Base-by-base conservation (phyloP, 2,329 filamentous ascomycete genomes). In the Hawksworthiomyces lignivorus region DNA sequence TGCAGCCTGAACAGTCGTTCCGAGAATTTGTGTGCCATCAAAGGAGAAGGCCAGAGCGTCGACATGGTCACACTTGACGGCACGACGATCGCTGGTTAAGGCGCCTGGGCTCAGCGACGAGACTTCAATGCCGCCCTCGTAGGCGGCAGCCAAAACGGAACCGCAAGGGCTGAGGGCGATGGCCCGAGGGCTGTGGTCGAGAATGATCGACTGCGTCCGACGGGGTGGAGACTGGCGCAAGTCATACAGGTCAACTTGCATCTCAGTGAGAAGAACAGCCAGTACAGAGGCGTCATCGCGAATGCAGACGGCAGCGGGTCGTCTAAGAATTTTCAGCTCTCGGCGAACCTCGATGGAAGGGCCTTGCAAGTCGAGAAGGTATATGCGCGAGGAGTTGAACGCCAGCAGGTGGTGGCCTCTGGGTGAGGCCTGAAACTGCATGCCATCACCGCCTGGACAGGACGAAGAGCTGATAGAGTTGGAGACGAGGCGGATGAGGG, bases 81-180 rank as follows among this genome's bases (percentile, higher is more conserved):
- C 77, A 51, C 86, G 73, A 53, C 82, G 73, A 51, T 88, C 82
- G 0, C 77, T 84, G 11, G 75, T 61, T 21, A 82, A 54, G 20
- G 77, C 78, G 40, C 70, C 75, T 3, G 80, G 69, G 36, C 76
- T 77, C 29, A 94, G 66, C 5, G 87, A 84, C 21, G 85, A 80
- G 0, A 95, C 84, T 59, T 95, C 88, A 48, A 95, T 89, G n/a
- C 85, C 86, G 42, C 85, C 84, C 55, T 87, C 80, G 60, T 89
- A 94, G 7, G 87, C 87, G 14, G 87, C 83, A 19, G 88, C 88
- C 34, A 95, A 64, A 12, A 95, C 84, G 32, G 82, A 80, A 19
- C 86, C 87, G 49, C 83, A 85, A 1, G 87, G 86, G 1, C 87
- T 90, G 22, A 95, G 65, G 14, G 84, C 81, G 50, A 95, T 83